Percentiles rank a stretch among this genome's conserved stretches.
These are phyloP conservation scores for Rhizopogon rudus DNA, from an alignment of 768 basidiomycete genomes.

Conservation along the genomic window DNA sequence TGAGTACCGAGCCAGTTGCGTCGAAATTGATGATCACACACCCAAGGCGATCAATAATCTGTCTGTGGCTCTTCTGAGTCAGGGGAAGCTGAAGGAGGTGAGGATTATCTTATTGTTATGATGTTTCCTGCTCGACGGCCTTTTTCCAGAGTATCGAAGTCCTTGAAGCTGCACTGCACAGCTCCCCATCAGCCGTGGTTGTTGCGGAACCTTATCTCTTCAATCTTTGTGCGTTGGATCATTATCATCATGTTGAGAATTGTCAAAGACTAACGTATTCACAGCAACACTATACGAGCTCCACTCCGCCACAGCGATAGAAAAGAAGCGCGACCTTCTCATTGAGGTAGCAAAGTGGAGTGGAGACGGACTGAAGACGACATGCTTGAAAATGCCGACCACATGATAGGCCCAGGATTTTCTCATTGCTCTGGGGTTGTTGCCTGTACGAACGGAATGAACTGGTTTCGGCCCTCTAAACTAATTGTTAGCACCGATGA, in stretches of 20 bases:
- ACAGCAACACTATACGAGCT: constrained; percentile 82
- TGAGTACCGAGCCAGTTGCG: constrained; percentile 23
- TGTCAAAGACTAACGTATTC: not conserved
- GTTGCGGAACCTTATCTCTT: constrained; percentile 82
- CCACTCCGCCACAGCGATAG: constrained; percentile 62
- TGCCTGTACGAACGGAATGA: not conserved
- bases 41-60: constrained; percentile 71
- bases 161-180: constrained; percentile 55
- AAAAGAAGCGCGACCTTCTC: constrained; percentile 72
- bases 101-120: constrained; percentile 3
- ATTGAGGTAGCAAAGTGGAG: constrained; percentile 82
- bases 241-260: not conserved
- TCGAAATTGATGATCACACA: not conserved
- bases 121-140: not conserved
- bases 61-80: constrained; percentile 63
- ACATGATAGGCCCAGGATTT: not conserved
- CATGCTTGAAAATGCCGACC: constrained; percentile 75
- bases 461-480: not conserved
- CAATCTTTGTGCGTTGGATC: constrained; percentile 61
- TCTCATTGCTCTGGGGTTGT: not conserved
- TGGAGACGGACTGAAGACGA: constrained; percentile 74
- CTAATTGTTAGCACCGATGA: not conserved
- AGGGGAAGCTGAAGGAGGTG: constrained; percentile 72
- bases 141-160: constrained; percentile 57
- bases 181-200: constrained; percentile 67